phyloP scores from a whole-genome alignment of 176 grass and related monocot genomes.

The Oryza coarctata region DNA sequence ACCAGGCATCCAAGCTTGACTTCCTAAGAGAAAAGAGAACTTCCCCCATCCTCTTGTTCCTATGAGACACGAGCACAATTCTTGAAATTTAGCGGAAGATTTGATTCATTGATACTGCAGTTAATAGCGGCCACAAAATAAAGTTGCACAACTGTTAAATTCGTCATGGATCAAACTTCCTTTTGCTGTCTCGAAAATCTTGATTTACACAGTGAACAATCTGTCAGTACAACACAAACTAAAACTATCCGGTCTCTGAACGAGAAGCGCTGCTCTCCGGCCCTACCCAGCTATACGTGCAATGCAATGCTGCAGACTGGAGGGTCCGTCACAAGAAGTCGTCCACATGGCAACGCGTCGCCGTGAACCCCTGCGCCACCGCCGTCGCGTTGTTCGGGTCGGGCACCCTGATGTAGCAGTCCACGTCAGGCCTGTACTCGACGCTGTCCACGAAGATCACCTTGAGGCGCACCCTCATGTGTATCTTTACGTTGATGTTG shows the following conservation, averaged over 20 bases:
- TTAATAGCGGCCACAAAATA: neutral
- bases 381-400: slow-evolving; percentile 38
- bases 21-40: neutral
- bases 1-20: neutral
- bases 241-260: neutral
- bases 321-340: slow-evolving; percentile 34
- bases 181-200: neutral
- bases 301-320: neutral
- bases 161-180: neutral
- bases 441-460: slow-evolving; percentile 40
- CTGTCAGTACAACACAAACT: neutral
- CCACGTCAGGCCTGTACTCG: slow-evolving; percentile 36
- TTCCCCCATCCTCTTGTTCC: neutral
- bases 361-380: slow-evolving; percentile 19
- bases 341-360: slow-evolving; percentile 41
- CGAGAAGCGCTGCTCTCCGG: neutral
- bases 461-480: slow-evolving; percentile 42
- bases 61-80: neutral
- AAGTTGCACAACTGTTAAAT: neutral
- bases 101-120: neutral
- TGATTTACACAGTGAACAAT: neutral
- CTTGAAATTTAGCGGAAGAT: neutral
- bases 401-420: slow-evolving; percentile 52
- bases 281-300: neutral
- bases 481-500: slow-evolving; percentile 42